Evolutionary conservation across 1,284 basidiomycete genomes (phyloP), one percentile per base, ranked within the genome.

Genomic region (Fomitopsis schrenkii): DNA sequence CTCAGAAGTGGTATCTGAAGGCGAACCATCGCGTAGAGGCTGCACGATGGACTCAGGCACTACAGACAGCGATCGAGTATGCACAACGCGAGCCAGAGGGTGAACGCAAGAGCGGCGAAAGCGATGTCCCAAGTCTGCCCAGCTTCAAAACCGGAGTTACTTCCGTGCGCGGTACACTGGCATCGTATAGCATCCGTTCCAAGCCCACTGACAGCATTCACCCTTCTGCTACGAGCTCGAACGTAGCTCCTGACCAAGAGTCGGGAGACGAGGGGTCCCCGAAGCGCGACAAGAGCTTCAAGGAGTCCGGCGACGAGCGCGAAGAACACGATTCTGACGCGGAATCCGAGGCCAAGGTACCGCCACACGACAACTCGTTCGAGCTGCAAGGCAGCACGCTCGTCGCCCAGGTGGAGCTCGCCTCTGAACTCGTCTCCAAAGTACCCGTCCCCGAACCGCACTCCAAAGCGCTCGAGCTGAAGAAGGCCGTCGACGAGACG

Each of bases 11-110:
- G 85, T 97, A 92, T 72, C 83, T 98, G 72, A 94, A 93, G 66
- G 95, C 95, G 0, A 93, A 90, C 62, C 94, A 96, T 64, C 91
- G 91, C 0, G 91, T 92, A 3, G 95, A 97, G 74, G 93, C 94
- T 2, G 83, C 89, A 3, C 83, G 93, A n/a, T 97, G 95, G 95
- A 84, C 84, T 0, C 87, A 91, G 63, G 89, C 88, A 0, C 82
- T 97, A 54, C 76, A 78, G 30, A 85, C 85, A 70, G 90, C 87
- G 67, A 89, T 94, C 62, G 90, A 94, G 40, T 89, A 85, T 79
- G 77, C 77, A 57, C 74, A 74, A 52, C 72, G 72, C 9, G 72
- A 70, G 54, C 60, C 62, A 35, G 71, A 66, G 28, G 35, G 67
- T 35, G 68, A 68, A 19, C 66, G 75, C 17, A 62, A 64, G 57